A percentile compares a stretch with the other conserved stretches of the same genome.
Evolutionary conservation across 345 rosid genomes (phyloP).

Genomic region (Excoecaria cochinchinensis): DNA sequence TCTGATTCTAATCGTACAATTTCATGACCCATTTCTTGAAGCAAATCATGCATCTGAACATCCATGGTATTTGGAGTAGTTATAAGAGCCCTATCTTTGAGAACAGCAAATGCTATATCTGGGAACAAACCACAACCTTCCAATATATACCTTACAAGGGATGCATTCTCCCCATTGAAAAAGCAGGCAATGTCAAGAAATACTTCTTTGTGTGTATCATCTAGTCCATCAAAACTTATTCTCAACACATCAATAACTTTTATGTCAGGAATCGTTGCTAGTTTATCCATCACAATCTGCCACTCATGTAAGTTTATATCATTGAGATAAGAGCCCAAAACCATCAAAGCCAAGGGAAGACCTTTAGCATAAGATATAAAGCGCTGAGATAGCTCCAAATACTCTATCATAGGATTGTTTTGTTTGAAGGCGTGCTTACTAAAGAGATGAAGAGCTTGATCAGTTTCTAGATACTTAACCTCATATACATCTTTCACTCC

Average conservation of each 20-base stretch:
- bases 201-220: background rate
- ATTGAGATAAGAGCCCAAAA: background rate
- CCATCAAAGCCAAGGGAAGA: background rate
- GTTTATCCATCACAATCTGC: background rate
- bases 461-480: background rate
- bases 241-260: background rate
- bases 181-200: conserved; percentile 12
- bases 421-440: background rate
- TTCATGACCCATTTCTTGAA: conserved; percentile 9
- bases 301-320: background rate
- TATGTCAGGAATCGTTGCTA: background rate
- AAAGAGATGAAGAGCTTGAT: conserved; percentile 2
- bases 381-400: background rate
- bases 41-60: conserved; percentile 11
- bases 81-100: background rate
- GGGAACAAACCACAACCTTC: background rate
- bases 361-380: background rate
- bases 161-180: background rate
- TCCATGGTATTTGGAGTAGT: background rate
- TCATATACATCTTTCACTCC: background rate
- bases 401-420: background rate
- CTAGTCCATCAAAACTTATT: conserved; percentile 2
- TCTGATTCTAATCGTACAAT: background rate
- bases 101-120: background rate
- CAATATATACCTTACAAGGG: background rate